Evolutionary conservation across 345 rosid genomes (phyloP).

Genomic region (Salix dunnii): DNA sequence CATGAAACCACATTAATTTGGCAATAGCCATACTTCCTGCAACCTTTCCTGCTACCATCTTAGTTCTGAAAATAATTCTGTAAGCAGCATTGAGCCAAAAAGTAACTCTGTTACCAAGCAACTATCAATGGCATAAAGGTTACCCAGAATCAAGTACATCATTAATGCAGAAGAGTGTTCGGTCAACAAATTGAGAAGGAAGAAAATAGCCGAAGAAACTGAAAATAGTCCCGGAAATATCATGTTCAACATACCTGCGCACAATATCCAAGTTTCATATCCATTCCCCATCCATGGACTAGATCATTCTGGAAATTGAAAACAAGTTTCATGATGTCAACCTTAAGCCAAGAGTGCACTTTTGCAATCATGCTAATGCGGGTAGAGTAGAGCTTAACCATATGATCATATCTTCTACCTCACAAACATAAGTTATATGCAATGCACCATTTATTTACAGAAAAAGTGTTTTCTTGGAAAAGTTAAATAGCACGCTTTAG

Average conservation of each 20-base stretch:
- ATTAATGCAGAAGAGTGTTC: not conserved
- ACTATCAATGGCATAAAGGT: not conserved
- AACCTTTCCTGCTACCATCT: not conserved
- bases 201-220: not conserved
- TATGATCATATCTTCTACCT: not conserved
- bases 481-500: too few species aligned
- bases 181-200: not conserved
- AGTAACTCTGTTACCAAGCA: not conserved
- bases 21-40: not conserved
- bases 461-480: not conserved
- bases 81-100: not conserved
- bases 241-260: slow-evolving; percentile 60
- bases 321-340: not conserved
- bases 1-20: not conserved
- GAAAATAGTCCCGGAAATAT: not conserved
- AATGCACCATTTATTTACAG: not conserved
- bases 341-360: not conserved
- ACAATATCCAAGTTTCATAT: slow-evolving; percentile 95
- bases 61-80: not conserved
- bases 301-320: slow-evolving; percentile 69
- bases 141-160: not conserved
- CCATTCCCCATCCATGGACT: slow-evolving; percentile 99
- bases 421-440: not conserved
- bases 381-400: not conserved
- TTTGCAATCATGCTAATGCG: not conserved